Base-by-base conservation (phyloP, 2,329 filamentous ascomycete genomes). In the Xylariaceae sp. region DNA sequence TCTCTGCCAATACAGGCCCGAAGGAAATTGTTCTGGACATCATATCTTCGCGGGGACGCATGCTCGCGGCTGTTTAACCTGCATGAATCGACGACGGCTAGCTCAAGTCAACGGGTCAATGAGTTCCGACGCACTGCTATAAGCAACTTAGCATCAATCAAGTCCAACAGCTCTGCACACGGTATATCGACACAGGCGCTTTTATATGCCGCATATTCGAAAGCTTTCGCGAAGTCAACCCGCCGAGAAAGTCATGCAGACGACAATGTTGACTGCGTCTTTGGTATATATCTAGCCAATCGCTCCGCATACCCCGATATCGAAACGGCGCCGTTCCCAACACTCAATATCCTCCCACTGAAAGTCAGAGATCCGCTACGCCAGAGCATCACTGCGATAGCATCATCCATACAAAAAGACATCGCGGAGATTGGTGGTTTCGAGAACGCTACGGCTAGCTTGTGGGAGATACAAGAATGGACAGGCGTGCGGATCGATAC, bases 211-310 rank as follows among this genome's bases (percentile, higher is more conserved):
- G 76, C 80, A 0, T 88, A 87, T 59, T 82, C 87, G 2, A 80
- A 77, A 57, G 64, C 68, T 10, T 64, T 73, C 2, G 63, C 69
- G 1, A 54, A 52, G 10, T 30, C 43, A 41, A 18, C 6, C 18
- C 41, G 5, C 18, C 54, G 9, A 15, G 32, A 26, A 2, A 32
- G 13, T 41, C 1, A 53, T 37, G 13, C 18, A 15, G 34, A 26
- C 5, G 54, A 49, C 2, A 48, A 60, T 29, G 45, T 64, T 5
- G 74, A 81, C 37, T 69, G 88, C 1, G 71, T 89, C 0, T 78
- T 96, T 47, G 92, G 91, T 1, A 71, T 96, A 19, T 96, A 96
- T 68, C 80, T 95, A 8, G 88, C 90, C 40, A 95, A 95, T 67
- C 81, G 90, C 48, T 77, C 79, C 0, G 74, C 80, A 10, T 72